Evolutionary conservation across 2,329 filamentous ascomycete species (phyloP).

Genomic region (Onygenales sp.): DNA sequence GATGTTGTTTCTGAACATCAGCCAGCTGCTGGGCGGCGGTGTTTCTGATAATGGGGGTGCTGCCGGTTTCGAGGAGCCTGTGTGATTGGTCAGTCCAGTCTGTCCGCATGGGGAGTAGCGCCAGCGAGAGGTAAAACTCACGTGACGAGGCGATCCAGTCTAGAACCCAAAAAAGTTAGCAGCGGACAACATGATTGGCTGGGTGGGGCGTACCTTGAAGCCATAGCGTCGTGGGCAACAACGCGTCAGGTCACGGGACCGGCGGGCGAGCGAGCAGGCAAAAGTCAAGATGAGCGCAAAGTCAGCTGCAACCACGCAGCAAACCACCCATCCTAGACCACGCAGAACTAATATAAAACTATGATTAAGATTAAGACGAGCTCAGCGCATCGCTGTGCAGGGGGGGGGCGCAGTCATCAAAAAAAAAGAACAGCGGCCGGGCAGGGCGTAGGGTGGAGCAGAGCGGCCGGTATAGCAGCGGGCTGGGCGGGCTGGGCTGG

Average conservation of each 20-base stretch:
- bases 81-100: slow-evolving; percentile 1
- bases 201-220: slow-evolving; percentile 31
- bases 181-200: slow-evolving; percentile 16
- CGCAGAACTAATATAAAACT: neutral
- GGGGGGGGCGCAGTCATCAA: neutral
- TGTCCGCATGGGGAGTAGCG: neutral
- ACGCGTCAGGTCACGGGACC: slow-evolving; percentile 14
- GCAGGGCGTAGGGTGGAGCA: neutral
- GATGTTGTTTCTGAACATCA: slow-evolving; percentile 96
- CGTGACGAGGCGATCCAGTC: slow-evolving; percentile 80
- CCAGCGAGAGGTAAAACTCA: slow-evolving; percentile 42
- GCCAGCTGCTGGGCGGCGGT: slow-evolving; percentile 94
- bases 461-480: neutral
- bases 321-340: slow-evolving; percentile 2
- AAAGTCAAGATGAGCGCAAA: neutral
- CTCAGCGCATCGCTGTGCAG: neutral
- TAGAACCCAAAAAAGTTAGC: slow-evolving; percentile 33
- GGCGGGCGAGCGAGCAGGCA: neutral
- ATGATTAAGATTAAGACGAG: neutral
- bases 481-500: neutral
- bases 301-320: neutral
- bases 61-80: slow-evolving; percentile 93
- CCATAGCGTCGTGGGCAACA: slow-evolving; percentile 22
- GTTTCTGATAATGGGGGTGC: slow-evolving; percentile 89
- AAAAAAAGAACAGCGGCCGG: slow-evolving; percentile 1